A percentile compares a stretch with the other conserved stretches of the same genome.
These are phyloP conservation scores for Aristolochia contorta DNA, from an alignment of 164 flowering plant species.

Conservation along the genomic window DNA sequence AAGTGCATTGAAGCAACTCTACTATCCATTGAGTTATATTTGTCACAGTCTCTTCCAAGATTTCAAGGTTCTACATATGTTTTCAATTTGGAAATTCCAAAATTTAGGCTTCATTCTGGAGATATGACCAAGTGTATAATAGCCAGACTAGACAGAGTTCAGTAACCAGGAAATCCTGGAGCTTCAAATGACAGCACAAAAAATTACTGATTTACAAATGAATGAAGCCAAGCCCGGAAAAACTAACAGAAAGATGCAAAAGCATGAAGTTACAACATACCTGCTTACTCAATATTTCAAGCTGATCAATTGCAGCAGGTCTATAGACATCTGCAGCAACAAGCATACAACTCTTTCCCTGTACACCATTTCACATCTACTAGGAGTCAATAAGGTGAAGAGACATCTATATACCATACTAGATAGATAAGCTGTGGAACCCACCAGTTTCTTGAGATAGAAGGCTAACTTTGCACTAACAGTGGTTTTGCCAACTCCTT, in stretches of 20 bases:
- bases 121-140: too few relatives aligned
- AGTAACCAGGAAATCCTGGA: too few relatives aligned
- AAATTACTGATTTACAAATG: not conserved
- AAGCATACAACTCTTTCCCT: slow-evolving; percentile 94
- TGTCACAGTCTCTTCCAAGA: too few relatives aligned
- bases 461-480: slow-evolving; percentile 86
- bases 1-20: too few relatives aligned
- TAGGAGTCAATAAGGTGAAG: slow-evolving; percentile 1
- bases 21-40: too few relatives aligned
- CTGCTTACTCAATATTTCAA: slow-evolving; percentile 83
- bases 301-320: slow-evolving; percentile 99
- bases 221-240: not conserved
- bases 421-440: not conserved
- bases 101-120: too few relatives aligned
- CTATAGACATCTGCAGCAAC: slow-evolving; percentile 96
- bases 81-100: too few relatives aligned
- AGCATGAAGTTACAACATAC: slow-evolving; percentile 23
- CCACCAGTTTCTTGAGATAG: slow-evolving; percentile 88
- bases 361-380: slow-evolving; percentile 12
- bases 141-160: too few relatives aligned
- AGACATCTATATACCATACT: not conserved
- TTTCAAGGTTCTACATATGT: too few relatives aligned
- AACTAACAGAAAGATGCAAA: not conserved
- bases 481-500: slow-evolving; percentile 99
- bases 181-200: too few relatives aligned